These are phyloP conservation scores for Aspergillus fumigatus DNA, from an alignment of 2,329 filamentous ascomycete species.

Conservation along the genomic window DNA sequence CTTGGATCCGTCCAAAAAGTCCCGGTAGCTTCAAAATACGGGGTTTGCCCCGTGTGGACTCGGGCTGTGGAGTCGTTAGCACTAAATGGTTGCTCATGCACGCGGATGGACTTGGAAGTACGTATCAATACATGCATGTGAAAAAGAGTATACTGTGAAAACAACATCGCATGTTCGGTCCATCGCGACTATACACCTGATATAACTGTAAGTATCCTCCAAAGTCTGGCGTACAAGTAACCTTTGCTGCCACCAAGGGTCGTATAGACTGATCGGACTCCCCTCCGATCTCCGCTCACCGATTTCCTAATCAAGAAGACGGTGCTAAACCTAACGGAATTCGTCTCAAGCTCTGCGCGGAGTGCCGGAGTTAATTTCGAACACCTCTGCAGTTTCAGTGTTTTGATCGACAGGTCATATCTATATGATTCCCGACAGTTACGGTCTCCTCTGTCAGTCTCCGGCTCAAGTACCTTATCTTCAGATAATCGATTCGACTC, in stretches of 20 bases:
- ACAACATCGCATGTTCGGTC: not conserved
- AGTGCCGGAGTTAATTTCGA: slow-evolving; percentile 5
- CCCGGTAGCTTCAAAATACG: not conserved
- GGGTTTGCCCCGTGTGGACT: not conserved
- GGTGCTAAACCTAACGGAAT: slow-evolving; percentile 24
- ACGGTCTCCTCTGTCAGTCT: not conserved
- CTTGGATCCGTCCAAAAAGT: not conserved
- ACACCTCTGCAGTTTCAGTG: not conserved
- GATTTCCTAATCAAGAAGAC: slow-evolving; percentile 27
- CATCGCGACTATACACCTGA: not conserved
- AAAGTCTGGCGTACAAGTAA: not conserved
- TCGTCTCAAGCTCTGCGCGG: slow-evolving; percentile 14
- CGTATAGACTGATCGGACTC: not conserved
- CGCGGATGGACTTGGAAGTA: not conserved
- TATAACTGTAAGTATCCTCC: not conserved
- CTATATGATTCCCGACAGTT: not conserved
- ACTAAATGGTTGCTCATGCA: not conserved
- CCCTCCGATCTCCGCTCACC: slow-evolving; percentile 22
- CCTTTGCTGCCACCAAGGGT: not conserved
- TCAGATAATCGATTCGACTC: not conserved
- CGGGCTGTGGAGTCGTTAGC: not conserved
- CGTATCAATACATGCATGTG: not conserved
- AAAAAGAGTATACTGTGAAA: not conserved
- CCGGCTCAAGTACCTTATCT: not conserved
- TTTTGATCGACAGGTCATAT: not conserved